Evolutionary conservation across 1,284 basidiomycete species (phyloP), one percentile per base, ranked within the genome.

Genomic region (Leccinum cinnamomeum): DNA sequence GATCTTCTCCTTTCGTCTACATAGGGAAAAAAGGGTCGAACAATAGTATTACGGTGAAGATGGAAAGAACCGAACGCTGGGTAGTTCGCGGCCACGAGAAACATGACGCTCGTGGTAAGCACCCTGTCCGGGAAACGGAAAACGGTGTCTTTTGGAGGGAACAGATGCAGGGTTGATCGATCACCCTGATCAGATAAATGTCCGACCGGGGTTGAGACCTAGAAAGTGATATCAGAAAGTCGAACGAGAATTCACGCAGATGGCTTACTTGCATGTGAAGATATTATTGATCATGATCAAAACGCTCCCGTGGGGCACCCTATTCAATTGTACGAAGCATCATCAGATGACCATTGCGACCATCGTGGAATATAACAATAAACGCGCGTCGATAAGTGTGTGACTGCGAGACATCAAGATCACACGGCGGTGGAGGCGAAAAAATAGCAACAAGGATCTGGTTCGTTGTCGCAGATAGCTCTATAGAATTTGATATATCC

Each of bases 31-130:
- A 44, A 37, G 50, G 46, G 44, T 35, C 55, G 25, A 50, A 48
- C 18, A 23, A 18, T 20, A 16, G 18, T 20, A 2, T 37, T 39
- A 33, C 67, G 54, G 35, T 33, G 57, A 67, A 33, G 37, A 59
- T 33, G 53, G 28, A 28, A 33, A 41, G 37, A 44, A 61, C 16
- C 28, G 53, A 46, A 39, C 28, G 14, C 51, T 10, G 12, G 18
- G 7, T 30, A 44, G 10, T 7, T 50, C n/a, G 46, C 41, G 20
- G n/a, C 5, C n/a, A 30, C 53, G 20, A 48, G 30, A 25, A 48
- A 7, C 14, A 46, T 16, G 18, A 20, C 11, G 11, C 12, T 39
- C 23, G 16, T 16, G 16, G 30, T 16, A 16, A 20, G 11, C 18
- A 48, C 46, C 46, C 46, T 48, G 10, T 48, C 3, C 18, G 20